Conservation (phyloP, 495 filamentous ascomycete species). For the Daldinia grandis region DNA sequence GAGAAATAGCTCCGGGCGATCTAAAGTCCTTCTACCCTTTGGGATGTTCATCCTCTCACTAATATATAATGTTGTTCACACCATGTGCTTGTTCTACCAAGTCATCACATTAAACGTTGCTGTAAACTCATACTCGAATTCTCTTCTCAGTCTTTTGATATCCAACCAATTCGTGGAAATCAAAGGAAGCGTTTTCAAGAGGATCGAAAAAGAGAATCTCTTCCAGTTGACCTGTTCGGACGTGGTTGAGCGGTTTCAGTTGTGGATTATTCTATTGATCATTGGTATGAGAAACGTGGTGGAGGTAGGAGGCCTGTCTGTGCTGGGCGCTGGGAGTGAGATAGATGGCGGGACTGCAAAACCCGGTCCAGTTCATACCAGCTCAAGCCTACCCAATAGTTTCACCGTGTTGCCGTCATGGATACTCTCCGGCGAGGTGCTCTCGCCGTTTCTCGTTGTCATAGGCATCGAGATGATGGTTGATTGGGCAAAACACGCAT, state of each 20-base stretch:
- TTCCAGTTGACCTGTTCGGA: constrained; percentile 98
- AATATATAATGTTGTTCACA: constrained; percentile 86
- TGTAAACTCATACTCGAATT: constrained; percentile 98
- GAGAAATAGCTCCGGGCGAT: constrained; percentile 84
- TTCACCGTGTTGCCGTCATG: constrained; percentile 91
- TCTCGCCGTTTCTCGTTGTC: constrained; percentile 91
- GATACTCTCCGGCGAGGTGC: constrained; percentile 76
- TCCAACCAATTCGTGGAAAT: constrained; percentile 99
- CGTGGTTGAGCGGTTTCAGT: constrained; percentile 95
- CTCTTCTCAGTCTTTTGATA: constrained; percentile 86
- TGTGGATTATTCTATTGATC: constrained; percentile 96
- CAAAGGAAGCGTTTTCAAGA: constrained; percentile 96
- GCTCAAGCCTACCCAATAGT: constrained; percentile 79
- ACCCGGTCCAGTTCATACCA: constrained; percentile 56
- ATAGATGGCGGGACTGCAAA: constrained; percentile 52
- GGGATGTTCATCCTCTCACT: constrained; percentile 90
- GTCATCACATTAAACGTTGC: constrained; percentile 98
- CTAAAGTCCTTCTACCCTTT: constrained; percentile 89
- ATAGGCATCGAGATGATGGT: constrained; percentile 96
- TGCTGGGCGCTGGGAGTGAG: constrained; percentile 55
- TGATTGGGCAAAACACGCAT: constrained; percentile 97
- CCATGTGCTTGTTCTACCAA: constrained; percentile 90
- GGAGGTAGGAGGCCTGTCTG: constrained; percentile 78
- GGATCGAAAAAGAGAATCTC: constrained; percentile 95
- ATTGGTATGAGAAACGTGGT: constrained; percentile 95